Percentiles rank a stretch among this genome's conserved stretches.
Conservation (phyloP, 1,139 yeast genomes). For the Magnusiomyces tetraspermus region DNA sequence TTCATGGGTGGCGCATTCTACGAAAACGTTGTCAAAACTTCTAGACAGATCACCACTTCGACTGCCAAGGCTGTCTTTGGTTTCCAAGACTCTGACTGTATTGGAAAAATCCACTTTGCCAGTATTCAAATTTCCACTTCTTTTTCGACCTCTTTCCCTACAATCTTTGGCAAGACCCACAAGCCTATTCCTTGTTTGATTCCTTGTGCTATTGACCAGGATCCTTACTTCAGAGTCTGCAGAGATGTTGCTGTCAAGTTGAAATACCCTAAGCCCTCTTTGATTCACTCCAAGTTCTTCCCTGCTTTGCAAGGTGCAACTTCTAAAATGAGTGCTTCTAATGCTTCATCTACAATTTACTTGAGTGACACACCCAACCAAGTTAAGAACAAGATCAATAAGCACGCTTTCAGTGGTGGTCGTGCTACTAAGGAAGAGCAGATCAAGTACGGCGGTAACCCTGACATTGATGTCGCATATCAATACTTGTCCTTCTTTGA, state of each 20-base stretch:
- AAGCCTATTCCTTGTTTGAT: conserved; percentile 85
- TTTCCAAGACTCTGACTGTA: conserved; percentile 86
- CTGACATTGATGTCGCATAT: conserved; percentile 91
- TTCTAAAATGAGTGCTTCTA: conserved; percentile 95
- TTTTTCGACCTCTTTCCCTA: conserved; percentile 93
- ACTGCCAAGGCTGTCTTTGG: conserved; percentile 98
- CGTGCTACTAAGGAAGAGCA: conserved; percentile 82
- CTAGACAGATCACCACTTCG: conserved; percentile 90
- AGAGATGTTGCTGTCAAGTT: conserved; percentile 95
- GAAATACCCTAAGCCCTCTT: conserved; percentile 81
- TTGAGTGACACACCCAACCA: conserved; percentile 92
- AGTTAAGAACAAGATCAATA: conserved; percentile 89
- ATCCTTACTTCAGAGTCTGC: conserved; percentile 95
- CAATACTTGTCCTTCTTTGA: conserved; percentile 86
- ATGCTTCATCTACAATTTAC: conserved; percentile 73
- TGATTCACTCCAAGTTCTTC: conserved; percentile 91
- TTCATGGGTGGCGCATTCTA: conserved; percentile 93
- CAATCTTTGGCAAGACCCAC: conserved; percentile 70
- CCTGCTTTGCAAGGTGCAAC: conserved; percentile 97
- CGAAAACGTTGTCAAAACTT: conserved; percentile 87
- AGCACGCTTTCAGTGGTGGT: conserved; percentile 96
- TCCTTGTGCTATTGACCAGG: conserved; percentile 99
- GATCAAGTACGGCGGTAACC: conserved; percentile 80
- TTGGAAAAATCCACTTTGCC: conserved; percentile 92
- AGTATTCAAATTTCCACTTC: conserved; percentile 94